These are phyloP conservation scores for Diplosphaera chodatii DNA, from an alignment of 139 green algal genomes.

Conservation along the genomic window DNA sequence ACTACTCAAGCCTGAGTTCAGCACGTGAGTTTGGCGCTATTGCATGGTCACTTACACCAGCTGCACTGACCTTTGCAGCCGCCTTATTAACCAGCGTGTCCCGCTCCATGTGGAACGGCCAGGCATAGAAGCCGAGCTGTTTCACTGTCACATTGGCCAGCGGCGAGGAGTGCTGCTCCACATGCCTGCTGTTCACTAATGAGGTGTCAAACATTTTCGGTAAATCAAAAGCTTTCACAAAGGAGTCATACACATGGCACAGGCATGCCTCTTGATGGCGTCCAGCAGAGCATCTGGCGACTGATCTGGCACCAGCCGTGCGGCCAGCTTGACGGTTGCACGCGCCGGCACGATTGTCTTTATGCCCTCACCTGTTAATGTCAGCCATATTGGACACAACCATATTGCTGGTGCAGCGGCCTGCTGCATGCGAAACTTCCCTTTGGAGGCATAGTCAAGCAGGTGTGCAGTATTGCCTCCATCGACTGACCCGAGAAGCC, in stretches of 20 bases:
- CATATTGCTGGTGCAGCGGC: no score
- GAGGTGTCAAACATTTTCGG: no score
- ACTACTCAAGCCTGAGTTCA: no score
- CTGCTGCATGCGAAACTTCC: no score
- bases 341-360: slow-evolving; percentile 61
- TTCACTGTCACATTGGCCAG: slow-evolving; percentile 39
- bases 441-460: no score
- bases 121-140: slow-evolving; percentile 33
- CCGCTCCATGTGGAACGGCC: slow-evolving; percentile 31
- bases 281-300: slow-evolving; percentile 23
- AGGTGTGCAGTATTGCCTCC: no score
- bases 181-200: no score
- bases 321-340: slow-evolving; percentile 55
- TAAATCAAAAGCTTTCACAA: no score
- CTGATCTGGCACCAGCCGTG: slow-evolving; percentile 51
- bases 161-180: slow-evolving; percentile 20
- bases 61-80: slow-evolving; percentile 39
- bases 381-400: no score
- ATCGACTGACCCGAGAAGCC: slow-evolving; percentile 22
- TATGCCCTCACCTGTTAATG: slow-evolving; percentile 49
- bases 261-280: neutral
- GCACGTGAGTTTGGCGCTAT: no score
- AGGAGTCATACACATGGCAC: no score
- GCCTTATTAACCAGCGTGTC: slow-evolving; percentile 29
- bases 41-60: no score